Percentiles rank a stretch among this genome's conserved stretches.
Conservation (phyloP, 805 yeast species). For the Komagataella ulmi region DNA sequence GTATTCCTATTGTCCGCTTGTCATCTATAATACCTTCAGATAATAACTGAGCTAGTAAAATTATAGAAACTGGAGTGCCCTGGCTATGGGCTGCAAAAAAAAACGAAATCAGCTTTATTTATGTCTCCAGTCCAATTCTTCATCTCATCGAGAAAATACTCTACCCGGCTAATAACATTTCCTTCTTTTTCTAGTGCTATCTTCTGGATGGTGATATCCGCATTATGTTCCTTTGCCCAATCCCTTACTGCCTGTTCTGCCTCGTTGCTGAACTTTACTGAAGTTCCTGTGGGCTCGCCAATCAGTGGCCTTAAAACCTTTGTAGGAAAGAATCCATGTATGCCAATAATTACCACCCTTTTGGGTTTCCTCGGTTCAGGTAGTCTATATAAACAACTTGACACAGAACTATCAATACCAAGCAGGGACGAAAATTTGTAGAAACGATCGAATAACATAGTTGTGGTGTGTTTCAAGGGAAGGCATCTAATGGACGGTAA, state of each 20-base stretch:
- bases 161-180: constrained; percentile 74
- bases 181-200: constrained; percentile 94
- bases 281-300: constrained; percentile 96
- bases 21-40: constrained; percentile 36
- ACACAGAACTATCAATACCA: background rate
- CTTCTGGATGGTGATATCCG: constrained; percentile 54
- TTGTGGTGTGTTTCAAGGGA: constrained; percentile 9
- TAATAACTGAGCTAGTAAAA: constrained; percentile 60
- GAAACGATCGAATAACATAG: background rate
- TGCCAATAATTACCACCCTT: constrained; percentile 74
- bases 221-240: constrained; percentile 41
- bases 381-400: constrained; percentile 4
- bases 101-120: constrained; percentile 58
- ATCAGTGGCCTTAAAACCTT: constrained; percentile 71
- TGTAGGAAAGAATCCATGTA: constrained; percentile 94
- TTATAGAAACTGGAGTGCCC: constrained; percentile 81
- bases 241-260: constrained; percentile 68
- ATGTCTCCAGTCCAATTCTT: constrained; percentile 42
- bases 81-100: constrained; percentile 84
- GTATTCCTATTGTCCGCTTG: constrained; percentile 44
- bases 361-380: constrained; percentile 18
- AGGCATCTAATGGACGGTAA: constrained; percentile 4
- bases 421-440: background rate
- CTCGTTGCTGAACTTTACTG: constrained; percentile 78
- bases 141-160: constrained; percentile 61